Conservation (phyloP, 495 filamentous ascomycete species). For the Penicillium longicatenatum region DNA sequence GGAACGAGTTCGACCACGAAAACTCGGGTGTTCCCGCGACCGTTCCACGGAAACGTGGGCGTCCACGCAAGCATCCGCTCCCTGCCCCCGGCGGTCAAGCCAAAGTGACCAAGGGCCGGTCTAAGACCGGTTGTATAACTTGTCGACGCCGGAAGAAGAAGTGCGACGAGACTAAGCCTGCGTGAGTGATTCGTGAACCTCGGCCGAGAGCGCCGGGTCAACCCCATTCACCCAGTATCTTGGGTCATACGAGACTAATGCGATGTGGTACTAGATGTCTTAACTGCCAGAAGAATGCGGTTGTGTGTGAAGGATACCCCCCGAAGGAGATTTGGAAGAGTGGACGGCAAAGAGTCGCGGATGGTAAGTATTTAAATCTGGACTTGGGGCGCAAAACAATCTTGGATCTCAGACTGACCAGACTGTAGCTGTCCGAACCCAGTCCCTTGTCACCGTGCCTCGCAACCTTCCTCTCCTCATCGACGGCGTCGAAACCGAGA, state of each 20-base stretch:
- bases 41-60: slow-evolving; percentile 64
- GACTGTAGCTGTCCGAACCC: slow-evolving; percentile 32
- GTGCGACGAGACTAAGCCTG: slow-evolving; percentile 91
- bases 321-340: slow-evolving; percentile 85
- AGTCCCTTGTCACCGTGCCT: slow-evolving; percentile 42
- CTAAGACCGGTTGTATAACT: slow-evolving; percentile 92
- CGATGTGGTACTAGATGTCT: slow-evolving; percentile 54
- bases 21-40: slow-evolving; percentile 38
- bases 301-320: slow-evolving; percentile 92
- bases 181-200: slow-evolving; percentile 55
- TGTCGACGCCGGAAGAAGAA: slow-evolving; percentile 95
- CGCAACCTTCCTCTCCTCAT: slow-evolving; percentile 77
- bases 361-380: slow-evolving; percentile 55
- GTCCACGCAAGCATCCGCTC: slow-evolving; percentile 82
- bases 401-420: slow-evolving; percentile 16
- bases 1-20: slow-evolving; percentile 17
- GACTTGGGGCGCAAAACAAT: slow-evolving; percentile 10
- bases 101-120: slow-evolving; percentile 83
- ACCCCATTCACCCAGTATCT: not conserved
- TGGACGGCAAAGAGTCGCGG: slow-evolving; percentile 73
- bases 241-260: slow-evolving; percentile 1
- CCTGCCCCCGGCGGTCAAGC: slow-evolving; percentile 52
- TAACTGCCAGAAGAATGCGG: slow-evolving; percentile 92
- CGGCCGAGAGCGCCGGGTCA: not conserved
- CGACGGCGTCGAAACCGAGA: slow-evolving; percentile 80